These are phyloP conservation scores for Linum trigynum DNA, from an alignment of 345 rosid species.

Conservation along the genomic window DNA sequence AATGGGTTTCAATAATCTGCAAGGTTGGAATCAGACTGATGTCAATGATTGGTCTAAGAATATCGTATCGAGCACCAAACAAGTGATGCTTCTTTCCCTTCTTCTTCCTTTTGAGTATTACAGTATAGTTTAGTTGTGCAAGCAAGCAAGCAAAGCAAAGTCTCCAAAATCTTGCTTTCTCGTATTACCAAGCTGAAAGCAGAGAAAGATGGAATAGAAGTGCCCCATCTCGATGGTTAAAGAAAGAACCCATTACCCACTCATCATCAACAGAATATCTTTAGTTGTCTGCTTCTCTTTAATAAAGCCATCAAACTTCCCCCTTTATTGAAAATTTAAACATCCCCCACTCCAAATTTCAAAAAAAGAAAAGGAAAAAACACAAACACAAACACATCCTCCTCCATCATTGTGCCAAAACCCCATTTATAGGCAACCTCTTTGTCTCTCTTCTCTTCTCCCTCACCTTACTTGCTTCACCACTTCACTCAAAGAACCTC, in stretches of 20 bases:
- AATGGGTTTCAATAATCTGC: too few relatives aligned
- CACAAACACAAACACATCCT: slow-evolving; percentile 10
- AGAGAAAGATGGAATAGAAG: background rate
- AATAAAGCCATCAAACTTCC: slow-evolving; percentile 13
- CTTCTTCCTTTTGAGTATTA: background rate
- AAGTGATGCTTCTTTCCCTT: background rate
- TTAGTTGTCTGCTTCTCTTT: slow-evolving; percentile 23
- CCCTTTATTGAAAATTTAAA: slow-evolving; percentile 9
- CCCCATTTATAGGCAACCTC: slow-evolving; percentile 14
- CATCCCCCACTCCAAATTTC: background rate
- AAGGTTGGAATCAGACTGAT: background rate
- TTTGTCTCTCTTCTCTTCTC: slow-evolving; percentile 29
- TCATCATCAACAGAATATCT: slow-evolving; percentile 15
- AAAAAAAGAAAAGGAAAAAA: background rate
- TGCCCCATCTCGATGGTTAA: slow-evolving; percentile 7
- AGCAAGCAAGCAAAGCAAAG: slow-evolving; percentile 7
- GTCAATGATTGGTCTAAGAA: background rate
- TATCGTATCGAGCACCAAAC: background rate
- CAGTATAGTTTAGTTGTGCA: too few relatives aligned
- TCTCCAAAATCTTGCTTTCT: slow-evolving; percentile 37
- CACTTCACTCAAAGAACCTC: slow-evolving; percentile 42
- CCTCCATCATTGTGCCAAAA: background rate
- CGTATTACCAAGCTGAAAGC: slow-evolving; percentile 28
- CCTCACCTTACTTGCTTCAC: slow-evolving; percentile 21
- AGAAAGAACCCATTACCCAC: background rate